Percentiles rank a stretch among this genome's conserved stretches.
phyloP scores from a whole-genome alignment of 2,329 filamentous ascomycete genomes.

The Bimuria novae-zelandiae region DNA sequence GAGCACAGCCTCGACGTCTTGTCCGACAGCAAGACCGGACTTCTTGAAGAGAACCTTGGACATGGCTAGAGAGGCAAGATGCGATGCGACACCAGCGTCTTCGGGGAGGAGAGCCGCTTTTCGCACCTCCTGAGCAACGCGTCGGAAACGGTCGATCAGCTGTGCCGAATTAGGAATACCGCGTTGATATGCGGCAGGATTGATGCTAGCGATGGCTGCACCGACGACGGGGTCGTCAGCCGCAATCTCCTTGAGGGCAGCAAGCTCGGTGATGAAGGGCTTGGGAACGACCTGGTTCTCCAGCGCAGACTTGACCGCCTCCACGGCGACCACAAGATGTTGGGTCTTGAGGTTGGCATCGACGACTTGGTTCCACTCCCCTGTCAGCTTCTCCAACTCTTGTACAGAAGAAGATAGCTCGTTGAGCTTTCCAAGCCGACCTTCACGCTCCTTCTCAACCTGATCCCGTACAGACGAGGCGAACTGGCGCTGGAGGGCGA shows the following conservation, averaged over 20 bases:
- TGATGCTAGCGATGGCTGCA: conserved; percentile 95
- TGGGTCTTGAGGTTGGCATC: conserved; percentile 92
- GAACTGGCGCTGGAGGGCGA: conserved; percentile 86
- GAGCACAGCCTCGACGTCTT: conserved; percentile 92
- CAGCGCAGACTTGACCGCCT: conserved; percentile 84
- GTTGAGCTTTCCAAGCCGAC: conserved; percentile 82
- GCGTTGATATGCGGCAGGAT: conserved; percentile 89
- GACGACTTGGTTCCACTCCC: conserved; percentile 87
- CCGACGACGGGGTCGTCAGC: conserved; percentile 83
- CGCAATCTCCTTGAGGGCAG: conserved; percentile 91
- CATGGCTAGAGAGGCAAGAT: conserved; percentile 85
- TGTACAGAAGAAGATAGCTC: conserved; percentile 77
- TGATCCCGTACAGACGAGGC: conserved; percentile 74
- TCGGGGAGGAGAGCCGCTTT: conserved; percentile 93
- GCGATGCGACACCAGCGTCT: conserved; percentile 90
- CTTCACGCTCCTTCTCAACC: conserved; percentile 86
- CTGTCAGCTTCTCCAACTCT: conserved; percentile 85
- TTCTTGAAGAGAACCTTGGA: conserved; percentile 98
- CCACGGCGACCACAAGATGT: conserved; percentile 93
- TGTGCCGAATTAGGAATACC: conserved; percentile 83
- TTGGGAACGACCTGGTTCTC: conserved; percentile 74
- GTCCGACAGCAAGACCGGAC: conserved; percentile 71
- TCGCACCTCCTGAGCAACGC: conserved; percentile 87
- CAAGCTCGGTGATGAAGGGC: conserved; percentile 90
- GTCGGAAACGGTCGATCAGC: conserved; percentile 93